phyloP scores from a whole-genome alignment of 2,329 filamentous ascomycete genomes.

The Colletotrichum viniferum region DNA sequence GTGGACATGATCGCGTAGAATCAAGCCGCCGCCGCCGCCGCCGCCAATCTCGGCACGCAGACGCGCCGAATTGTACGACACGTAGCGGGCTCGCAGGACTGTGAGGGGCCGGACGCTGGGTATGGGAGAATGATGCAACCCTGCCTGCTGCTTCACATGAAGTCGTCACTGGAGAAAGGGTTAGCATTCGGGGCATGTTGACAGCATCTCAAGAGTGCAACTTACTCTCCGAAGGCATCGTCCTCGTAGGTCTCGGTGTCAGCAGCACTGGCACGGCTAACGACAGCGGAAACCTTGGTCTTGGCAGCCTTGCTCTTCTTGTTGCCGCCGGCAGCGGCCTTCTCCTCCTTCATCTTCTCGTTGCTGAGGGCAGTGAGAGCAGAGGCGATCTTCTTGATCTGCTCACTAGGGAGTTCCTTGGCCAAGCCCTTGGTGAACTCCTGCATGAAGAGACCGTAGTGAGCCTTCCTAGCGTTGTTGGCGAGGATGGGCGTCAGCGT shows the following conservation, averaged over 20 bases:
- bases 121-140: slow-evolving; percentile 16
- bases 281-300: slow-evolving; percentile 85
- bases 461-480: slow-evolving; percentile 81
- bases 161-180: slow-evolving; percentile 61
- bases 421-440: slow-evolving; percentile 88
- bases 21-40: neutral
- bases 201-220: slow-evolving; percentile 29
- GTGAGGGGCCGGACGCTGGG: neutral
- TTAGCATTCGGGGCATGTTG: slow-evolving; percentile 23
- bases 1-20: neutral
- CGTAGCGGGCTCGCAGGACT: neutral
- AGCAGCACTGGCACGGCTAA: slow-evolving; percentile 61
- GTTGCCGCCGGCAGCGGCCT: slow-evolving; percentile 87
- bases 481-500: slow-evolving; percentile 80
- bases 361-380: slow-evolving; percentile 88
- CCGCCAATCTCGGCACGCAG: neutral
- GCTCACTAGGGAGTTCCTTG: slow-evolving; percentile 86
- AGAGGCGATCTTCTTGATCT: slow-evolving; percentile 96
- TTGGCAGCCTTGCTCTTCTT: slow-evolving; percentile 98
- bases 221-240: slow-evolving; percentile 82
- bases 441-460: slow-evolving; percentile 88
- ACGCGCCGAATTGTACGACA: neutral
- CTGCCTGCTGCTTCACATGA: slow-evolving; percentile 62
- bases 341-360: slow-evolving; percentile 99
- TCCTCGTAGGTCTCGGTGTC: slow-evolving; percentile 84